Evolutionary conservation across 164 flowering plant genomes (phyloP).

Genomic region (Aristolochia californica): DNA sequence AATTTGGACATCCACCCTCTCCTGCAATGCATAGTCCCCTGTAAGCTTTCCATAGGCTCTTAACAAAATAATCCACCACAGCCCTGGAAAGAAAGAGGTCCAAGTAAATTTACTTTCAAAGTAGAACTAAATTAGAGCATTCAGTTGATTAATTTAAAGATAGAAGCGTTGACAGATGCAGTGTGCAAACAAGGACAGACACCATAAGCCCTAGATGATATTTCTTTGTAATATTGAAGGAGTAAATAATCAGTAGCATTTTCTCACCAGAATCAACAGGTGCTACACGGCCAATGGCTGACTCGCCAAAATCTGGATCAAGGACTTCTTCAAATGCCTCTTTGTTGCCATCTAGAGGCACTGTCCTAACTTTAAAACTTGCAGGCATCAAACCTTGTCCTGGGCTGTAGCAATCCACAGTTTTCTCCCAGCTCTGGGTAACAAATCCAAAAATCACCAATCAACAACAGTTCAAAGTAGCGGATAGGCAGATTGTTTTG

Average conservation of each 20-base stretch:
- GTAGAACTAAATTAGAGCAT: no score
- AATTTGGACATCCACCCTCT: conserved; percentile 88
- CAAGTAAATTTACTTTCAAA: neutral
- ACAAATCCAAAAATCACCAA: neutral
- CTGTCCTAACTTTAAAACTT: conserved; percentile 79
- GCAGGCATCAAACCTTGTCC: conserved; percentile 98
- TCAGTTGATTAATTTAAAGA: no score
- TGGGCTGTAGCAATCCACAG: conserved; percentile 92
- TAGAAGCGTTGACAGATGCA: neutral
- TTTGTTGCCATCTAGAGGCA: conserved; percentile 60
- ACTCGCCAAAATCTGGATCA: conserved; percentile 97
- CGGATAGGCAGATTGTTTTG: no score
- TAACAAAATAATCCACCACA: conserved; percentile 95
- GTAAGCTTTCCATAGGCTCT: conserved; percentile 90
- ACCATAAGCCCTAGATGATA: no score
- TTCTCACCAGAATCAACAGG: conserved; percentile 90
- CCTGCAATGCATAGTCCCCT: conserved; percentile 78
- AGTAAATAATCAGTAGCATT: neutral
- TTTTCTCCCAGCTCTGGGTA: conserved; percentile 90
- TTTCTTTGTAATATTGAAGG: neutral
- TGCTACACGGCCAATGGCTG: conserved; percentile 96
- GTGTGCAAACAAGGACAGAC: neutral
- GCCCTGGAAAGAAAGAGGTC: conserved; percentile 30
- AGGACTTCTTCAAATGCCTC: conserved; percentile 62
- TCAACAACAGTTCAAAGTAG: no score